phyloP scores from a whole-genome alignment of 2,329 filamentous ascomycete species.

The Alternaria postmessia region DNA sequence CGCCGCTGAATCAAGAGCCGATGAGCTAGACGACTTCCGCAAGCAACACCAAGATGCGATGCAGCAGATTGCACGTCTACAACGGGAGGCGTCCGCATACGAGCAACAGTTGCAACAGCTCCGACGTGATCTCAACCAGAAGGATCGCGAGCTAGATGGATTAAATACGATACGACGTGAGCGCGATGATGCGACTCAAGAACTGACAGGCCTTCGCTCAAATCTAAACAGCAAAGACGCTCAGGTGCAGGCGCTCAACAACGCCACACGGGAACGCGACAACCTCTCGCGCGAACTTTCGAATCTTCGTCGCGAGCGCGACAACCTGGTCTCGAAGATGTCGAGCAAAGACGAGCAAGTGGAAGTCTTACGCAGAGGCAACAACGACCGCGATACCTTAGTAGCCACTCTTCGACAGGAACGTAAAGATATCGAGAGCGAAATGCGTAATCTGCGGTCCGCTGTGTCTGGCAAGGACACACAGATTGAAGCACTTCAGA shows the following conservation, averaged over 20 bases:
- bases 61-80: constrained; percentile 45
- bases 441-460: constrained; percentile 36
- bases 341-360: constrained; percentile 42
- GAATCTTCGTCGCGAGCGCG: constrained; percentile 43
- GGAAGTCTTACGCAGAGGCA: constrained; percentile 38
- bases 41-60: constrained; percentile 45
- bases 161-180: constrained; percentile 40
- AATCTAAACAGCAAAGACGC: constrained; percentile 40
- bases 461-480: constrained; percentile 42
- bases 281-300: constrained; percentile 38
- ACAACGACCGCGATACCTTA: constrained; percentile 39
- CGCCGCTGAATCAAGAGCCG: constrained; percentile 44
- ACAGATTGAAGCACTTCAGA: constrained; percentile 48
- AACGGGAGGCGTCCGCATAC: constrained; percentile 37
- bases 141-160: constrained; percentile 42
- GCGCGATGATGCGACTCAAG: constrained; percentile 45
- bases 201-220: constrained; percentile 40
- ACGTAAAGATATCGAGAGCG: constrained; percentile 31
- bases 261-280: constrained; percentile 39
- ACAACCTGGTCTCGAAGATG: constrained; percentile 36
- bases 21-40: constrained; percentile 49
- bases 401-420: constrained; percentile 42
- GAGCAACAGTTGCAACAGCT: constrained; percentile 47
- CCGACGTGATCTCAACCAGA: constrained; percentile 36
- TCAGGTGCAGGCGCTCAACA: constrained; percentile 44